Percentiles rank a stretch among this genome's conserved stretches.
Conservation (phyloP, 2,329 filamentous ascomycete species). For the Alternaria panax region DNA sequence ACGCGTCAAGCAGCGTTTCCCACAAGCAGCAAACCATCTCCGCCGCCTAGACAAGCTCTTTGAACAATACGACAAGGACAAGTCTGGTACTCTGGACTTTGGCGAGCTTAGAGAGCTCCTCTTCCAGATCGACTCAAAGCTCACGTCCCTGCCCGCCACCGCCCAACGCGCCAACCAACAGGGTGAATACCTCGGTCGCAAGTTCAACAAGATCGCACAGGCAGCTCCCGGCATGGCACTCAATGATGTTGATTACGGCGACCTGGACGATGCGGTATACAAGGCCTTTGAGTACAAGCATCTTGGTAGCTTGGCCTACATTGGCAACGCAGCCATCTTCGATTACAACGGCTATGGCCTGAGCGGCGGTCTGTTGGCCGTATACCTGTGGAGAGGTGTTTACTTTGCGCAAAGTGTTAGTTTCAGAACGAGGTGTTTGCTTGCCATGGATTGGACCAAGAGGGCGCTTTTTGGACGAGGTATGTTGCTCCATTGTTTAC, state of each 20-base stretch:
- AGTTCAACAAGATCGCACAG: constrained; percentile 89
- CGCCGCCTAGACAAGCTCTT: constrained; percentile 91
- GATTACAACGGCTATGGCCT: constrained; percentile 83
- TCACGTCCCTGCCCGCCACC: constrained; percentile 92
- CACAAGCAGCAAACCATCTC: constrained; percentile 86
- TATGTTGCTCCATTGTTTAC: constrained; percentile 57
- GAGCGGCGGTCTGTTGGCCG: constrained; percentile 85
- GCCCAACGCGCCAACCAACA: constrained; percentile 97
- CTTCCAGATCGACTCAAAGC: constrained; percentile 89
- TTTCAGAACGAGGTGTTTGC: constrained; percentile 81
- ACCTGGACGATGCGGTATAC: constrained; percentile 90
- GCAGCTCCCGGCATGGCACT: constrained; percentile 75
- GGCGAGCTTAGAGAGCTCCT: constrained; percentile 88
- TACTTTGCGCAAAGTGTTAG: constrained; percentile 99
- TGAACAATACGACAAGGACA: constrained; percentile 88
- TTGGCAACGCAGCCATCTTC: constrained; percentile 96
- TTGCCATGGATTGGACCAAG: constrained; percentile 99
- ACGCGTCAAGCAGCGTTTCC: constrained; percentile 86
- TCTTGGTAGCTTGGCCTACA: constrained; percentile 89
- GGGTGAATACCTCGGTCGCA: constrained; percentile 88
- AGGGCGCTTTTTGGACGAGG: constrained; percentile 93
- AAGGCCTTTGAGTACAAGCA: constrained; percentile 95
- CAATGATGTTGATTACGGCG: constrained; percentile 86
- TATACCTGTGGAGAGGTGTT: constrained; percentile 94
- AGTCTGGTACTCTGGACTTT: constrained; percentile 92